These are phyloP conservation scores for Keithomyces neogunnii DNA, from an alignment of 2,329 filamentous ascomycete species.

Conservation along the genomic window DNA sequence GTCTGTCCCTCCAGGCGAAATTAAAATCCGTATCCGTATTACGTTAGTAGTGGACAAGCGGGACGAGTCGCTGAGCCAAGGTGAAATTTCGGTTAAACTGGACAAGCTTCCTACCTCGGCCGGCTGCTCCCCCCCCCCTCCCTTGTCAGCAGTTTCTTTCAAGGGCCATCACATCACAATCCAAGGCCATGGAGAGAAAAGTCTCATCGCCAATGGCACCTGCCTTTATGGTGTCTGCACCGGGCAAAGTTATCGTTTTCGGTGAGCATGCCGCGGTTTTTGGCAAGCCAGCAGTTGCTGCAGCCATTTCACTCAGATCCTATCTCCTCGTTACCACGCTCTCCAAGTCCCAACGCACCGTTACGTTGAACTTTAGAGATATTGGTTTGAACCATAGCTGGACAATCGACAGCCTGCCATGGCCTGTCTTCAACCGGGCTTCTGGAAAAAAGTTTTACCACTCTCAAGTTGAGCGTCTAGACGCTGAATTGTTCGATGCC, in stretches of 20 bases:
- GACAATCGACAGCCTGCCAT: constrained; percentile 9
- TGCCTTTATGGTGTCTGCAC: background rate
- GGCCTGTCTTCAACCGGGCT: background rate
- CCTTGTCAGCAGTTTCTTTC: too few relatives aligned
- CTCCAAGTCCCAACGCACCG: constrained; percentile 6
- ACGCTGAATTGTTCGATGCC: background rate
- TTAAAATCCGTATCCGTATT: too few relatives aligned
- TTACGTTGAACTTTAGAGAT: constrained; percentile 9
- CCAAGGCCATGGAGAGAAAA: background rate
- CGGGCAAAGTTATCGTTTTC: constrained; percentile 10
- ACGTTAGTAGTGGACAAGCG: too few relatives aligned
- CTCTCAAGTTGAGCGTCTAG: background rate
- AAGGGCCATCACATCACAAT: too few relatives aligned
- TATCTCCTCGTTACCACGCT: constrained; percentile 11
- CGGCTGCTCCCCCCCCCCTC: too few relatives aligned
- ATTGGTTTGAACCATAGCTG: constrained; percentile 10
- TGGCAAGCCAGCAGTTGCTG: constrained; percentile 11
- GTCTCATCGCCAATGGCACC: background rate
- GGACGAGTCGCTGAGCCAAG: too few relatives aligned
- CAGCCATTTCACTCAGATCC: constrained; percentile 11
- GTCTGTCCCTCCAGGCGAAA: too few relatives aligned
- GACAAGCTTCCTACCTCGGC: too few relatives aligned
- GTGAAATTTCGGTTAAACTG: too few relatives aligned
- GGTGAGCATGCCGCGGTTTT: constrained; percentile 11
- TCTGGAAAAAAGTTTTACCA: background rate